Percentiles rank a stretch among this genome's conserved stretches.
Evolutionary conservation across 2,329 filamentous ascomycete species (phyloP).

Genomic region (Clonostachys rosea): DNA sequence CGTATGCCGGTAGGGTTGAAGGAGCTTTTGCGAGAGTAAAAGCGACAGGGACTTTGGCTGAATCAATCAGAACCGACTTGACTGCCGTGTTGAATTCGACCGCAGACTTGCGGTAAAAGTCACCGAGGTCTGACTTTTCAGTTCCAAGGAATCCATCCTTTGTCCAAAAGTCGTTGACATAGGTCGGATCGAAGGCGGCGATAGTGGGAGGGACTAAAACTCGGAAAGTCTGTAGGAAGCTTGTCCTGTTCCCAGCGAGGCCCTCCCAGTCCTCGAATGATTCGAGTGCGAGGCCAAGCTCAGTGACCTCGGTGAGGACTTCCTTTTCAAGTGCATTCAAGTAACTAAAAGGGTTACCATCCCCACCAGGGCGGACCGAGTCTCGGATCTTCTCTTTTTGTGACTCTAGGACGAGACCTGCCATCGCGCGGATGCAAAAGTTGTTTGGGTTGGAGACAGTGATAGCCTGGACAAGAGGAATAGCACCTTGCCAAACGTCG

Average conservation of each 20-base stretch:
- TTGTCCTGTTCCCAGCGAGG: background rate
- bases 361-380: constrained; percentile 5
- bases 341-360: constrained; percentile 1
- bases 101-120: constrained; percentile 1
- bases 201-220: background rate
- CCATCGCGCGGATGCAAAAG: constrained; percentile 6
- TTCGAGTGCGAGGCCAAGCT: constrained; percentile 3
- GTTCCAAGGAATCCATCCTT: constrained; percentile 7
- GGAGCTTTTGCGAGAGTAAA: background rate
- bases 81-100: background rate
- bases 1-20: background rate
- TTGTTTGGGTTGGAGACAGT: constrained; percentile 11
- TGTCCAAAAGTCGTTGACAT: constrained; percentile 10
- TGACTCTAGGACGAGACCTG: constrained; percentile 1
- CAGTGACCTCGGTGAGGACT: constrained; percentile 3
- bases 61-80: background rate
- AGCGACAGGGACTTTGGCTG: background rate
- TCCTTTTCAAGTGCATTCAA: constrained; percentile 1
- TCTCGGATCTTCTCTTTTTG: constrained; percentile 1
- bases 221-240: background rate
- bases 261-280: constrained; percentile 5
- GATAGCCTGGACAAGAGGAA: constrained; percentile 9
- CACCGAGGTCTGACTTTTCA: constrained; percentile 5
- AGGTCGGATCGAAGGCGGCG: constrained; percentile 4
- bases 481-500: constrained; percentile 13